Evolutionary conservation across 495 filamentous ascomycete genomes (phyloP).

Genomic region (Aspergillus baeticus): DNA sequence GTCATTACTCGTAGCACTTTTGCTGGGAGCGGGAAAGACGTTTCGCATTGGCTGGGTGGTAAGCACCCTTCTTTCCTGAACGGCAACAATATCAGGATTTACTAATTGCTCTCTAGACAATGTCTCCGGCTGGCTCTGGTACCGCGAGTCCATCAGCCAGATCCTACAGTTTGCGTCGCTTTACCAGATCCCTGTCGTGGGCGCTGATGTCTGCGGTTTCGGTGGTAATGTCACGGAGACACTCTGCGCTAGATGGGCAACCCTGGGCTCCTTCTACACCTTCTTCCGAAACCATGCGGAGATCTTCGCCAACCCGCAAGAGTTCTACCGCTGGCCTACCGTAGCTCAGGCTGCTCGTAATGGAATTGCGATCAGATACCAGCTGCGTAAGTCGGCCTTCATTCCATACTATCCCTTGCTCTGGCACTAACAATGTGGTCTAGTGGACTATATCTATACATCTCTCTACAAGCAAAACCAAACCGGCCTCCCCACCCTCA

Average conservation of each 20-base stretch:
- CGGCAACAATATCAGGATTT: neutral
- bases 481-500: constrained; percentile 65
- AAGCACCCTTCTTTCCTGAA: neutral
- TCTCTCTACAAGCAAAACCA: constrained; percentile 61
- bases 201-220: constrained; percentile 81
- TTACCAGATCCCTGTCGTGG: constrained; percentile 85
- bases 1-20: constrained; percentile 88
- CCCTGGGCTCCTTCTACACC: constrained; percentile 72
- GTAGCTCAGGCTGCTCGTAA: constrained; percentile 66
- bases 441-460: constrained; percentile 79
- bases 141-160: constrained; percentile 64
- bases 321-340: constrained; percentile 72
- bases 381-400: constrained; percentile 38
- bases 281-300: constrained; percentile 83
- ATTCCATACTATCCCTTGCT: too few species aligned
- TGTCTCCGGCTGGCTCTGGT: constrained; percentile 67
- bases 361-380: constrained; percentile 73
- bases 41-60: constrained; percentile 69
- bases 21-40: constrained; percentile 72
- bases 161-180: constrained; percentile 74
- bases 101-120: constrained; percentile 53
- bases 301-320: constrained; percentile 55
- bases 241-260: constrained; percentile 85
- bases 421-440: too few species aligned
- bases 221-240: constrained; percentile 68